These are phyloP conservation scores for Anisodus tanguticus DNA, from an alignment of 257 asterid genomes.

Conservation along the genomic window DNA sequence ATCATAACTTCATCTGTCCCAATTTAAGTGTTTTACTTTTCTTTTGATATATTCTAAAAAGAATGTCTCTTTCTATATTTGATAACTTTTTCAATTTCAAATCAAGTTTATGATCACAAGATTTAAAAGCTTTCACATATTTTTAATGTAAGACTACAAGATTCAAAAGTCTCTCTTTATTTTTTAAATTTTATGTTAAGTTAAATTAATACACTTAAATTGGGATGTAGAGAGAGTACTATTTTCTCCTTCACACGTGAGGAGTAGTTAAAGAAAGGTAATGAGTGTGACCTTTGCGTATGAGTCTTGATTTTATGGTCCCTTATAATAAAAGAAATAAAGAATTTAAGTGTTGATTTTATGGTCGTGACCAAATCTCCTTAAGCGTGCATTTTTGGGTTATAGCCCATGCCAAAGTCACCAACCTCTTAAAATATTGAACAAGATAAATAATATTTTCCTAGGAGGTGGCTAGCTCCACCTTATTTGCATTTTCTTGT, in stretches of 20 bases:
- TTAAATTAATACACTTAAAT: too few species aligned
- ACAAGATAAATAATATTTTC: not conserved
- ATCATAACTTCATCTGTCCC: too few species aligned
- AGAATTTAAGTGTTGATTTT: not conserved
- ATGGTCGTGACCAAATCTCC: not conserved
- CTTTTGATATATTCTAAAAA: too few species aligned
- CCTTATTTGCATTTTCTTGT: not conserved
- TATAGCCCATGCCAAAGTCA: not conserved
- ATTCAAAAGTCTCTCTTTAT: too few species aligned
- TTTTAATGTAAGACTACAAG: too few species aligned
- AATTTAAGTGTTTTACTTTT: too few species aligned
- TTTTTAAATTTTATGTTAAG: too few species aligned
- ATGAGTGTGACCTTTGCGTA: slow-evolving; percentile 36
- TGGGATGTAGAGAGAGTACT: too few species aligned
- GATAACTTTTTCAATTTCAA: too few species aligned
- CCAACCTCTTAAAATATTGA: not conserved
- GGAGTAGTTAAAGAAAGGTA: slow-evolving; percentile 31
- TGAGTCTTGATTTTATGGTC: not conserved
- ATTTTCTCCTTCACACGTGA: slow-evolving; percentile 32
- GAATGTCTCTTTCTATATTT: too few species aligned
- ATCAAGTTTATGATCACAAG: too few species aligned
- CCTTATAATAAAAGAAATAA: not conserved
- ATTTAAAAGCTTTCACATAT: too few species aligned
- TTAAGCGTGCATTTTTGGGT: not conserved
- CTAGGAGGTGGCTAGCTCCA: not conserved